Conservation (phyloP, 768 basidiomycete species). For the Tricholoma terreum region DNA sequence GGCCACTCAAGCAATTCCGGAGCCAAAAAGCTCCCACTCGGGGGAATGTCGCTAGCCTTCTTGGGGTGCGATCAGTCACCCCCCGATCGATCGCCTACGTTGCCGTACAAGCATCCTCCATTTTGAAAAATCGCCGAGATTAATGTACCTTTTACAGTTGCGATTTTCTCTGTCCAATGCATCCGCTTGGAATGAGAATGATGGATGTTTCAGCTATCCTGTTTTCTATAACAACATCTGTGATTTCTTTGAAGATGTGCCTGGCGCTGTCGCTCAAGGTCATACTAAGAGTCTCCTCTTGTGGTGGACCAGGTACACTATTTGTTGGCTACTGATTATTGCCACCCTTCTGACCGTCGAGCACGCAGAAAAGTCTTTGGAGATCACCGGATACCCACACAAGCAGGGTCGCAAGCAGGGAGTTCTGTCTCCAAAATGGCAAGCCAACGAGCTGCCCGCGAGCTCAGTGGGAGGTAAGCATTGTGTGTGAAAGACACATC, state of each 20-base stretch:
- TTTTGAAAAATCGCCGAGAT: too few species aligned
- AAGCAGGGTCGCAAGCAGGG: background rate
- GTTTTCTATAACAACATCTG: conserved; percentile 14
- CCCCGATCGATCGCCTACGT: conserved; percentile 22
- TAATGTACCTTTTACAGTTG: background rate
- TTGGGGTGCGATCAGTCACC: conserved; percentile 11
- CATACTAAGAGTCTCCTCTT: background rate
- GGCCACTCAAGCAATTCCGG: background rate
- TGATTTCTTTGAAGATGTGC: conserved; percentile 12
- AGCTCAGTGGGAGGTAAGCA: background rate
- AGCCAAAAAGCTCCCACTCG: background rate
- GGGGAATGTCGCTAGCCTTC: background rate
- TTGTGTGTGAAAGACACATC: too few species aligned
- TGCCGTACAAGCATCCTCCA: conserved; percentile 18
- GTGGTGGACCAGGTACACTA: background rate
- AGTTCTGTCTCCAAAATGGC: background rate
- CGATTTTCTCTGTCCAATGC: conserved; percentile 11
- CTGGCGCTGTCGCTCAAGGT: conserved; percentile 2
- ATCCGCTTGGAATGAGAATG: conserved; percentile 3
- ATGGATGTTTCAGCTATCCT: conserved; percentile 14
- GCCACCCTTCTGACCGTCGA: background rate
- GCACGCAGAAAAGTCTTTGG: background rate
- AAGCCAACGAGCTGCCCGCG: background rate
- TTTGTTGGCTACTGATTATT: background rate
- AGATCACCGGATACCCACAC: background rate